Evolutionary conservation across 805 yeast species (phyloP), one percentile per base, ranked within the genome.

Genomic region (Danielozyma ontarioensis): DNA sequence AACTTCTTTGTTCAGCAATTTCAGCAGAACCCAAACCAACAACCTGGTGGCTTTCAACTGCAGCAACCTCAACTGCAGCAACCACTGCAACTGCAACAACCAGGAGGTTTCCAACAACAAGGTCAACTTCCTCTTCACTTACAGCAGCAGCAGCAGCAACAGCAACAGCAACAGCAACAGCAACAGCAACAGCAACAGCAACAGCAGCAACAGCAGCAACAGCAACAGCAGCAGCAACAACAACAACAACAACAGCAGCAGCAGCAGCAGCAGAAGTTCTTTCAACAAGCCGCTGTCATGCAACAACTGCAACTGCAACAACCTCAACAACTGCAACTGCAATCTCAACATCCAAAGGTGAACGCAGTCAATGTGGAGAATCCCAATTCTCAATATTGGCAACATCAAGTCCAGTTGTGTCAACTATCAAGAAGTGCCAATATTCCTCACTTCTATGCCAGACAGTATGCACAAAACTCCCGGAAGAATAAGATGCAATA

Each of bases 381-480:
- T 33, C 67, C 70, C 13, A 57, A 51, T 28, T 62, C 80, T 3
- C 46, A 68, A 6, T 71, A 72, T 47, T 86, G 95, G 95, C 83
- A 79, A 55, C 89, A 83, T 53, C 95, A 86, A 59, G 61, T 68
- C 29, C 87, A 80, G 52, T 68, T 87, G 37, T 80, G 78, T 18
- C 86, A 78, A 41, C 56, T 82, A 31, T 81, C 93, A 4, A 74
- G 93, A 54, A 44, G 50, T 14, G 72, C 84, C 19, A 76, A 73
- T 46, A 56, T 74, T 17, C 84, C 94, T 3, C 95, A 86, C 59
- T 80, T 72, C 50, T 86, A 84, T 60, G 96, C 96, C 3, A 72
- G 95, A 38, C 78, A 78, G 42, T 88, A 87, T 18, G 95, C 95
- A 5, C 64, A 78, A 11, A 68, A 76, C 35, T 80, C 83, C 1